A percentile compares a stretch with the other conserved stretches of the same genome.
These are phyloP conservation scores for Nematocida sp. DNA, from an alignment of 371 early-diverging fungal genomes.

Conservation along the genomic window DNA sequence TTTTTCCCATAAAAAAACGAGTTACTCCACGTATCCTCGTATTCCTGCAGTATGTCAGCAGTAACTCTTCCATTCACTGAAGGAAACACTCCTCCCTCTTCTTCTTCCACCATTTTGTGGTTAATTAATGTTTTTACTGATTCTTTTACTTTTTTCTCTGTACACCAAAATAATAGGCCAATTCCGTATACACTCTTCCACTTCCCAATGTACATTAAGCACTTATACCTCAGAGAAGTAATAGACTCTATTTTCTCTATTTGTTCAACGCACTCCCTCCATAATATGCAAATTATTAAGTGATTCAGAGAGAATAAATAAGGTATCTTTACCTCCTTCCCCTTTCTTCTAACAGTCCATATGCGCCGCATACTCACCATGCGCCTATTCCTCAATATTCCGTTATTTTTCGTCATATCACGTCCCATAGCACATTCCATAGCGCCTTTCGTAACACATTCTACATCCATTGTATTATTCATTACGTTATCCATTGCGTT, in stretches of 20 bases:
- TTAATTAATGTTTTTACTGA: background rate
- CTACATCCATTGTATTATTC: background rate
- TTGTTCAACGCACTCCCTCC: background rate
- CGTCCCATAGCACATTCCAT: too few species aligned
- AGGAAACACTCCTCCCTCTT: too few species aligned
- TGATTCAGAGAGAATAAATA: constrained; percentile 19
- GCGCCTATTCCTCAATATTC: too few species aligned
- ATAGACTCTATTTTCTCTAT: background rate
- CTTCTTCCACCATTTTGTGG: constrained; percentile 8
- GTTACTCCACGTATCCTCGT: too few species aligned
- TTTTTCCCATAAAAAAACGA: too few species aligned
- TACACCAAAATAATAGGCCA: background rate
- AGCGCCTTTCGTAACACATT: background rate
- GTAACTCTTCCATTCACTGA: too few species aligned
- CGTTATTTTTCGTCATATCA: too few species aligned
- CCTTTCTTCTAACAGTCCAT: background rate
- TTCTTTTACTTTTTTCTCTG: constrained; percentile 32
- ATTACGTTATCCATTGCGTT: background rate
- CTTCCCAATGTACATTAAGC: constrained; percentile 4
- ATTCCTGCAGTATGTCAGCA: too few species aligned
- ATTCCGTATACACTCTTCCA: background rate
- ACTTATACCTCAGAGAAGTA: background rate
- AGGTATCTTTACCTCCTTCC: constrained; percentile 10
- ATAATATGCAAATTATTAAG: background rate
- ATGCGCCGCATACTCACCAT: background rate